A percentile compares a stretch with the other conserved stretches of the same genome.
Conservation (phyloP, 805 yeast genomes). For the Saccharomycopsis sp. region DNA sequence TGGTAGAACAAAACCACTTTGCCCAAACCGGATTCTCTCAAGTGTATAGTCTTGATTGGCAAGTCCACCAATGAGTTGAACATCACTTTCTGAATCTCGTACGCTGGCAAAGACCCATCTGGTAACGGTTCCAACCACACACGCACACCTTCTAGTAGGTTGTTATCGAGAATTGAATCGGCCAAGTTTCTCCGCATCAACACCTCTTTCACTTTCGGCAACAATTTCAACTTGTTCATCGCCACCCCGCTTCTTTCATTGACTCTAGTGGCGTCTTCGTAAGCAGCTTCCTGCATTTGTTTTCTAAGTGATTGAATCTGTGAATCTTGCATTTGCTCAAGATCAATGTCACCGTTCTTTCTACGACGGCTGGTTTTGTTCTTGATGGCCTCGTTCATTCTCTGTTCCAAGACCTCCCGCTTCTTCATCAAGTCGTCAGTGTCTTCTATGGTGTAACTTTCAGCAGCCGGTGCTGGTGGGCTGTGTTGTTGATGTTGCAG, state of each 20-base stretch:
- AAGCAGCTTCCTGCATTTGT: constrained; percentile 84
- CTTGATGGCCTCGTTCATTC: constrained; percentile 69
- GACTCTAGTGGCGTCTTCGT: constrained; percentile 51
- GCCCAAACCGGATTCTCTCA: constrained; percentile 91
- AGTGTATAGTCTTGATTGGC: constrained; percentile 92
- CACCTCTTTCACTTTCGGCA: constrained; percentile 69
- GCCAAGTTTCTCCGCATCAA: constrained; percentile 77
- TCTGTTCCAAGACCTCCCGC: constrained; percentile 73
- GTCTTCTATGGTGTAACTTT: constrained; percentile 16
- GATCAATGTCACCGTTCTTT: constrained; percentile 78
- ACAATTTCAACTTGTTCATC: constrained; percentile 58
- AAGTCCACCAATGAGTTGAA: constrained; percentile 63
- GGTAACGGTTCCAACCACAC: constrained; percentile 98
- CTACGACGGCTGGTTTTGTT: constrained; percentile 48
- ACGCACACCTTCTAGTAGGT: constrained; percentile 83
- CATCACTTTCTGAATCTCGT: constrained; percentile 85
- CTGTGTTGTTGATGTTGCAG: constrained; percentile 2
- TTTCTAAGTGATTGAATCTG: constrained; percentile 71
- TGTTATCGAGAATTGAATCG: constrained; percentile 89
- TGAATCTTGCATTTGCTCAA: constrained; percentile 94
- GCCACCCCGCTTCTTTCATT: constrained; percentile 42
- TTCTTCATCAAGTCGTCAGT: constrained; percentile 33
- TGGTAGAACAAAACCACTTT: constrained; percentile 91
- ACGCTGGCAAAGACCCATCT: constrained; percentile 96
- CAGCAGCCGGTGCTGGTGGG: constrained; percentile 24